Evolutionary conservation across 176 grass and related monocot species (phyloP).

Genomic region (Rhynchospora pubera): DNA sequence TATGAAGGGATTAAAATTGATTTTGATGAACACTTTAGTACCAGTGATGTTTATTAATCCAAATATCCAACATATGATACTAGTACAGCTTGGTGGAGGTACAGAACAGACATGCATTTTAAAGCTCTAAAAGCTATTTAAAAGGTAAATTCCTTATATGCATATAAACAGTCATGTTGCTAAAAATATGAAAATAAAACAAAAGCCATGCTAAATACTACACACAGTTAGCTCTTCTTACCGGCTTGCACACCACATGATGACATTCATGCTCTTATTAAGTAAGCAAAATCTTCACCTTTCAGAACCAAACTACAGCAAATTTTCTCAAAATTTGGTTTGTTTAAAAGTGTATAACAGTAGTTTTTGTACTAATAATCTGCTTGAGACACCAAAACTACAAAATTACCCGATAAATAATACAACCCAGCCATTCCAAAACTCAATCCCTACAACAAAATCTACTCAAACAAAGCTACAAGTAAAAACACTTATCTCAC

Average conservation of each 20-base stretch:
- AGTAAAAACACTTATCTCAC: conserved; percentile 4
- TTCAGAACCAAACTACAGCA: neutral
- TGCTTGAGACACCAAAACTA: neutral
- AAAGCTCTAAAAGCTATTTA: neutral
- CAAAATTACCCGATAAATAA: neutral
- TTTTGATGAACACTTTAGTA: neutral
- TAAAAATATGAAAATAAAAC: neutral
- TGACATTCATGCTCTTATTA: neutral
- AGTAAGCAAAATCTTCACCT: neutral
- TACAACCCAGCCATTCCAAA: neutral
- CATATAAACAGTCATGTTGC: neutral
- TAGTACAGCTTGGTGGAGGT: neutral
- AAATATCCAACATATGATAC: too few relatives aligned
- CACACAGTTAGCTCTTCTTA: neutral
- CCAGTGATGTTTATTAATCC: neutral
- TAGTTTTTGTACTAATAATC: neutral
- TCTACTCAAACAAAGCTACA: conserved; percentile 15
- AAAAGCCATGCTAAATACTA: neutral
- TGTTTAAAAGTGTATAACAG: neutral
- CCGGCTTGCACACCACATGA: neutral
- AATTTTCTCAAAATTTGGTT: neutral
- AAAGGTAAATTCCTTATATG: neutral
- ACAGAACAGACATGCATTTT: neutral
- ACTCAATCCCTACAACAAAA: neutral
- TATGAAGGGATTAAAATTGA: neutral